These are phyloP conservation scores for Rhododendron mucronatum DNA, from an alignment of 148 eudicot genomes.

Conservation along the genomic window DNA sequence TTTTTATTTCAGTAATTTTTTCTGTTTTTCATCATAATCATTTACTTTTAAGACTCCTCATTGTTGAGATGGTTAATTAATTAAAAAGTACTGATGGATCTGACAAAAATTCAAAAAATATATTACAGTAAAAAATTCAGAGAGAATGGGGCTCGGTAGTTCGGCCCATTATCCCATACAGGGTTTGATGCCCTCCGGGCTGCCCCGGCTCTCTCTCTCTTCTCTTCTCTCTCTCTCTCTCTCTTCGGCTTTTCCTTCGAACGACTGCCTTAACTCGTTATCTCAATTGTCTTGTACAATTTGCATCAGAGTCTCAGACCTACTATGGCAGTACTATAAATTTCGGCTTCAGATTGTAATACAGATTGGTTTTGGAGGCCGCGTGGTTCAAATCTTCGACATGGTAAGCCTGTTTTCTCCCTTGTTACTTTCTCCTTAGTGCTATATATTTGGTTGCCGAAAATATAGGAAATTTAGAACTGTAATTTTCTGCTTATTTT, in stretches of 20 bases:
- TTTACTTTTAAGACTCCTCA: no score
- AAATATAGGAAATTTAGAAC: not conserved
- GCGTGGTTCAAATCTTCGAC: not conserved
- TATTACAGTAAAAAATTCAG: no score
- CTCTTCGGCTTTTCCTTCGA: not conserved
- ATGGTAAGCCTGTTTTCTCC: not conserved
- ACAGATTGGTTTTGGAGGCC: not conserved
- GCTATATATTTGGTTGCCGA: not conserved
- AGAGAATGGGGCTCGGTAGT: not conserved
- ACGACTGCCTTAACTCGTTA: not conserved
- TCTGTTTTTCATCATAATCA: no score
- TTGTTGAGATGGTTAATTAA: no score
- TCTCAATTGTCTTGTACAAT: not conserved
- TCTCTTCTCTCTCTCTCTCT: not conserved
- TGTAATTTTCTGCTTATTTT: not conserved
- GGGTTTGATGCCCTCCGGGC: not conserved
- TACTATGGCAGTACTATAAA: not conserved
- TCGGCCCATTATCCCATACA: not conserved
- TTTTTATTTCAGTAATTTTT: no score
- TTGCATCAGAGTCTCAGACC: not conserved
- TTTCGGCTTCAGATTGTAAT: not conserved
- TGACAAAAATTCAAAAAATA: no score
- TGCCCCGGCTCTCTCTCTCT: not conserved
- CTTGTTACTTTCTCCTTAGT: not conserved
- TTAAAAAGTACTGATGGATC: no score